A percentile compares a stretch with the other conserved stretches of the same genome.
Conservation (phyloP, 202 grass and related monocot genomes). For the Carex arenaria region DNA sequence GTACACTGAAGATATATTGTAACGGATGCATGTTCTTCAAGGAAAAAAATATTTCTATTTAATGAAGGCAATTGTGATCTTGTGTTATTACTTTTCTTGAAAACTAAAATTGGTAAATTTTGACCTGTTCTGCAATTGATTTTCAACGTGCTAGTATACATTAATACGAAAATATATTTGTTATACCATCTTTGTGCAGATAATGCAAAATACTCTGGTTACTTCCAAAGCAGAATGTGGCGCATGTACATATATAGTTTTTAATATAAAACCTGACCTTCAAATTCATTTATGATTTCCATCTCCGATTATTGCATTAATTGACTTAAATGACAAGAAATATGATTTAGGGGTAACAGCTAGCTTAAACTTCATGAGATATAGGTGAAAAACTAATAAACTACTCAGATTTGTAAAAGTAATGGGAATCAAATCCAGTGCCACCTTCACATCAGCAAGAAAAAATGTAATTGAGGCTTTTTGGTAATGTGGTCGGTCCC, state of each 20-base stretch:
- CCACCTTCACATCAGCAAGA: background rate
- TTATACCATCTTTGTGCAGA: background rate
- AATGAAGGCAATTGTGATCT: background rate
- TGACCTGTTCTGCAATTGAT: background rate
- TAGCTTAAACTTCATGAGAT: background rate
- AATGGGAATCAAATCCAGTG: background rate
- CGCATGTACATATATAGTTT: background rate
- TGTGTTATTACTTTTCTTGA: background rate
- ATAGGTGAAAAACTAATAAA: background rate
- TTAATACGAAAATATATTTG: background rate
- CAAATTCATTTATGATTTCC: background rate
- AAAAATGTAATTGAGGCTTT: background rate
- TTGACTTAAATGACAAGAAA: background rate
- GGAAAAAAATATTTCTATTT: slow-evolving; percentile 20
- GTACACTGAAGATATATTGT: slow-evolving; percentile 9
- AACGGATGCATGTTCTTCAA: slow-evolving; percentile 11
- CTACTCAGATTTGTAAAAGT: background rate
- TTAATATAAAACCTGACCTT: background rate
- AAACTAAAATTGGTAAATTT: background rate
- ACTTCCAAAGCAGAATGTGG: background rate
- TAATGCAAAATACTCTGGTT: background rate
- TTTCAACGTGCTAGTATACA: background rate
- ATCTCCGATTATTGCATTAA: background rate
- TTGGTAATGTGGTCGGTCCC: slow-evolving; percentile 14
- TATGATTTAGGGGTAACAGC: background rate